These are phyloP conservation scores for Malania oleifera DNA, from an alignment of 164 flowering plant species.

Conservation along the genomic window DNA sequence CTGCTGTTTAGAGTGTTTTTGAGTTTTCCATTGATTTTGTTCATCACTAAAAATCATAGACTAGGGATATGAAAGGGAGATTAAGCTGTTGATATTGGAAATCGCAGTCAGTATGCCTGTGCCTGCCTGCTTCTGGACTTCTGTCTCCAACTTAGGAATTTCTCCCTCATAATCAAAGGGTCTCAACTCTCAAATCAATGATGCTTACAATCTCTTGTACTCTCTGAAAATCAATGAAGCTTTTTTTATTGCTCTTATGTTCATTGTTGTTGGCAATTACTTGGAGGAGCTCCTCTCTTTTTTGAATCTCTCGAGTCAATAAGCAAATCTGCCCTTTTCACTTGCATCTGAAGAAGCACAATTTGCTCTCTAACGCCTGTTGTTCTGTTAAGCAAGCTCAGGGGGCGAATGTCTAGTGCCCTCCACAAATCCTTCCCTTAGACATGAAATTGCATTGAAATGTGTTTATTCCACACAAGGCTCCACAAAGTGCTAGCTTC, in stretches of 20 bases:
- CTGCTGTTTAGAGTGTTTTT: constrained; percentile 14
- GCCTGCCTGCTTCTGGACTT: constrained; percentile 65
- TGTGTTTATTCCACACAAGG: constrained; percentile 37
- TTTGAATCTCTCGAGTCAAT: constrained; percentile 43
- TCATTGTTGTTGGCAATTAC: constrained; percentile 31
- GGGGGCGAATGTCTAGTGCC: constrained; percentile 62
- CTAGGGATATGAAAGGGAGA: constrained; percentile 50
- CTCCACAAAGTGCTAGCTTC: constrained; percentile 54
- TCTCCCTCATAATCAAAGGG: constrained; percentile 43
- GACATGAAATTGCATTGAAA: constrained; percentile 48
- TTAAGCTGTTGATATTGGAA: constrained; percentile 58
- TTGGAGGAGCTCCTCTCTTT: constrained; percentile 47
- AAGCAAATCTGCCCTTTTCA: constrained; percentile 36
- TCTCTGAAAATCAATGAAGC: constrained; percentile 26
- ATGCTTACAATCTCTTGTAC: constrained; percentile 34
- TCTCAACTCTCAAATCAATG: constrained; percentile 48
- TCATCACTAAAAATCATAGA: constrained; percentile 25
- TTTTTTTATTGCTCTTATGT: constrained; percentile 29
- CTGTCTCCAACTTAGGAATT: constrained; percentile 48
- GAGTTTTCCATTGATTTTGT: constrained; percentile 9
- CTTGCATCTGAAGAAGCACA: constrained; percentile 67
- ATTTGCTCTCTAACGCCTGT: constrained; percentile 65
- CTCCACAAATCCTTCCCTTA: constrained; percentile 54
- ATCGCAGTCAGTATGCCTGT: constrained; percentile 64
- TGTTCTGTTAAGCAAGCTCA: constrained; percentile 47